Base-by-base conservation (phyloP, 768 basidiomycete species). In the Trametes cubensis region DNA sequence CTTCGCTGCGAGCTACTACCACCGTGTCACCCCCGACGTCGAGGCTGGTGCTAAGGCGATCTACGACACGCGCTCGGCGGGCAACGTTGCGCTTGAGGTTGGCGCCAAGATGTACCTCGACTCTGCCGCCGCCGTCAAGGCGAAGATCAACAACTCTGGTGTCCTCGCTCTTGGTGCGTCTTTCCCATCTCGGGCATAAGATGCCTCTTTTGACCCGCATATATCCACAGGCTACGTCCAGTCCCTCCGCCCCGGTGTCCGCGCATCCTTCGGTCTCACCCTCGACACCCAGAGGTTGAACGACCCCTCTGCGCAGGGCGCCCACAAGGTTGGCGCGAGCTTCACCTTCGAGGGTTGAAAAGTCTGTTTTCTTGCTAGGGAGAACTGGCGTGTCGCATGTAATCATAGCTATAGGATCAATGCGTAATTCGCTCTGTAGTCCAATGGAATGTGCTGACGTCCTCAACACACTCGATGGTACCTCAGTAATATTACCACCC, bases 141-240 rank as follows among this genome's bases (percentile, higher is more conserved):
- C 95, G 68, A 98, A 98, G 85, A 95, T 98, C 81, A 98, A 98
- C 87, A 96, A 95, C 80, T 75, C 86, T 61, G 95, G 95, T 82
- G 83, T 95, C 73, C 83, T 97, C 67, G 89, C 85, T 70, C 87
- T 96, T 67, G 89, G 85, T 92, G 73, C 64, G 77, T 72, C 2
- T 42, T 1, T 17, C 3, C 40, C 18, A 18, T 13, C 15, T 13
- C 20, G 14, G 10, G 4, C 23, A 34, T 6, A 6, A 4, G 11
- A 30, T 49, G 34, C 15, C 7, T n/a, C n/a, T 30, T 25, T 25
- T 55, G n/a, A 48, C 38, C 38, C 54, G 4, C 47, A 50, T 54
- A 50, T 60, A 28, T 23, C 62, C 23, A 13, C 63, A 89, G 89
- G 89, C 67, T 95, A 94, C 81, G 96, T 94, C 54, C 96, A 99